Evolutionary conservation across 495 filamentous ascomycete genomes (phyloP), one percentile per base, ranked within the genome.

Genomic region (Darksidea phi): DNA sequence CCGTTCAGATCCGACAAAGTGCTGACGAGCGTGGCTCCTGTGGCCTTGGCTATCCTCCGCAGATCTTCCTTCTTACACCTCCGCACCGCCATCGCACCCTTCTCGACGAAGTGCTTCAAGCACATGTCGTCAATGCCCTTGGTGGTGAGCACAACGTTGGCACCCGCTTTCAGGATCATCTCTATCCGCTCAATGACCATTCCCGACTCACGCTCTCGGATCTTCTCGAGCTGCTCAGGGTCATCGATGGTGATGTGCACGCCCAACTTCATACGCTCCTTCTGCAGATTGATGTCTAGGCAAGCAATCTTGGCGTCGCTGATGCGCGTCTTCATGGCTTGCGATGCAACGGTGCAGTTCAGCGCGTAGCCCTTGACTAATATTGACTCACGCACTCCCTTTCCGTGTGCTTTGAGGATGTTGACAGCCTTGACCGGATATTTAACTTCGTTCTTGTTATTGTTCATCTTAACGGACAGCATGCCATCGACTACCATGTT

Each of bases 351-450:
- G 23, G 94, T 99, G 79, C 94, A 99, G 81, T 99, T 99, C 64
- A 99, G 75, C 63, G 94, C 94, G 72, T 99, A 99, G 37, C 94
- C 94, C 75, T 92, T 94, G 61, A 99, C 88, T 34, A 99, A 79
- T 15, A 96, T 77, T 15, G 91, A 96, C 78, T 99, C 94, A 21
- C 82, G 81, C 32, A 85, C 84, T 70, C 89, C 89, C 82, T 96
- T 95, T 71, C 94, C 94, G 73, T 99, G 94, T 7, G 94, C 95
- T 77, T 99, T 99, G 38, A 99, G 84, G 56, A 97, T 86, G 73
- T 99, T 99, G 70, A 99, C 95, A 26, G 94, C 94, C 81, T 97
- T 99, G 61, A 99, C 94, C 7, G 94, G 94, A 73, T 99, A 99
- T 77, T 97, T 99, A 68, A 83, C 75, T 73, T 99, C 94, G 74